Conservation (phyloP, 108 stramenopile genomes). For the Fragilariopsis cylindrus region DNA sequence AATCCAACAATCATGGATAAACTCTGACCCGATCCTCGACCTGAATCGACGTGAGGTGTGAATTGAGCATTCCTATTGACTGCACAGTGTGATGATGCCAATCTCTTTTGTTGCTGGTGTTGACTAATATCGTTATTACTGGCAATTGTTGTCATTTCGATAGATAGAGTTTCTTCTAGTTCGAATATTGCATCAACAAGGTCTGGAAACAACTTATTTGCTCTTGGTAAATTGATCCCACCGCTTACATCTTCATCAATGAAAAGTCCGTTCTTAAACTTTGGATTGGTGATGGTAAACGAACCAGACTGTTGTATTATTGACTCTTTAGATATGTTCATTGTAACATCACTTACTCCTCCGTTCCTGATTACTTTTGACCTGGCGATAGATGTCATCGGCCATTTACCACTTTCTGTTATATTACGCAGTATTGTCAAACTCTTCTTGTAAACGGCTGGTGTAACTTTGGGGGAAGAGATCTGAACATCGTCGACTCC, state of each 20-base stretch:
- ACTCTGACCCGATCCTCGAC: constrained; percentile 84
- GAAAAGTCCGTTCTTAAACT: background rate
- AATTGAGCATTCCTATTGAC: constrained; percentile 92
- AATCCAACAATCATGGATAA: constrained; percentile 88
- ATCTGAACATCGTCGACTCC: no score
- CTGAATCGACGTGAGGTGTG: constrained; percentile 90
- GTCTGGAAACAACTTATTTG: constrained; percentile 80
- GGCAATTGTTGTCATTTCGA: background rate
- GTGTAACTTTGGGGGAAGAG: background rate
- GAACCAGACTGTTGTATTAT: constrained; percentile 34
- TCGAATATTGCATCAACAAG: constrained; percentile 76
- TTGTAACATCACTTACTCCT: constrained; percentile 10
- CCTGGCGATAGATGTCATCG: constrained; percentile 64
- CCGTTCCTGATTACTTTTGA: constrained; percentile 50
- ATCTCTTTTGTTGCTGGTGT: constrained; percentile 18
- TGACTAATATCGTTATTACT: background rate
- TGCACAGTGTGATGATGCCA: constrained; percentile 85
- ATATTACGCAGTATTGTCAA: constrained; percentile 42
- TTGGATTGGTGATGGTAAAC: constrained; percentile 56
- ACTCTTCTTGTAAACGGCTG: constrained; percentile 9
- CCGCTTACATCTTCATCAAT: background rate
- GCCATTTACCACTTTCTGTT: constrained; percentile 49
- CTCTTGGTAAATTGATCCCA: constrained; percentile 32
- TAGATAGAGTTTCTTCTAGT: constrained; percentile 42
- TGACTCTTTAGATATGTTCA: background rate